A percentile compares a stretch with the other conserved stretches of the same genome.
These are phyloP conservation scores for Hyaloperonospora arabidopsidis DNA, from an alignment of 352 stramenopile genomes.

Conservation along the genomic window DNA sequence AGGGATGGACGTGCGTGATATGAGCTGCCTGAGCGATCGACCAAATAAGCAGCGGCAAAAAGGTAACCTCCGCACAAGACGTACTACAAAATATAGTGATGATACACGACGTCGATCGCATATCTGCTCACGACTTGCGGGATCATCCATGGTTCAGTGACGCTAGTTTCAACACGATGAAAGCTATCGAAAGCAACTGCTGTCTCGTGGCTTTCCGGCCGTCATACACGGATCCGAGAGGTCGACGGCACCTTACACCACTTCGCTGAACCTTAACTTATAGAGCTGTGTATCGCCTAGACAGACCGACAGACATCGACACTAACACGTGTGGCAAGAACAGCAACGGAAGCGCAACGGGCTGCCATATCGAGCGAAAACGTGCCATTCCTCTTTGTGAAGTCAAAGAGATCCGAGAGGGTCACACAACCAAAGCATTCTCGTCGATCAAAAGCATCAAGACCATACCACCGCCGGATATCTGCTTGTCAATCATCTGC, in stretches of 20 bases:
- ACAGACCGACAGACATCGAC: constrained; percentile 28
- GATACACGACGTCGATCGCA: constrained; percentile 39
- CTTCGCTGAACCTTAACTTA: constrained; percentile 53
- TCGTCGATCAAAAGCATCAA: constrained; percentile 21
- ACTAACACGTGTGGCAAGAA: constrained; percentile 3
- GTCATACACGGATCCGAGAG: constrained; percentile 50
- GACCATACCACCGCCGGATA: constrained; percentile 18
- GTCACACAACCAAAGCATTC: constrained; percentile 50
- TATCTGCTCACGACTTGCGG: constrained; percentile 56
- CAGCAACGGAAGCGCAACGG: constrained; percentile 4
- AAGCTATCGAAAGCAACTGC: constrained; percentile 18
- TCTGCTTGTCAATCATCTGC: constrained; percentile 59
- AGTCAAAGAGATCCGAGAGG: constrained; percentile 44
- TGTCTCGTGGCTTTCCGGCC: constrained; percentile 51
- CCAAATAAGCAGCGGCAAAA: constrained; percentile 48
- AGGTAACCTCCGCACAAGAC: constrained; percentile 51
- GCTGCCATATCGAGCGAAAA: constrained; percentile 2
- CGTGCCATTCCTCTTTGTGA: constrained; percentile 40
- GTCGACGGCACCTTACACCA: constrained; percentile 35
- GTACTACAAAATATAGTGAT: constrained; percentile 54
- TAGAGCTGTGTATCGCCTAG: constrained; percentile 45
- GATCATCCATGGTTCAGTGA: constrained; percentile 56
- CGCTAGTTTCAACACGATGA: constrained; percentile 5
- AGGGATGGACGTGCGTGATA: constrained; percentile 65
- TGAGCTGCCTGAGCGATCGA: constrained; percentile 58